Evolutionary conservation across 805 yeast genomes (phyloP), one percentile per base, ranked within the genome.

Genomic region (Sungouiozyma intestinalis): DNA sequence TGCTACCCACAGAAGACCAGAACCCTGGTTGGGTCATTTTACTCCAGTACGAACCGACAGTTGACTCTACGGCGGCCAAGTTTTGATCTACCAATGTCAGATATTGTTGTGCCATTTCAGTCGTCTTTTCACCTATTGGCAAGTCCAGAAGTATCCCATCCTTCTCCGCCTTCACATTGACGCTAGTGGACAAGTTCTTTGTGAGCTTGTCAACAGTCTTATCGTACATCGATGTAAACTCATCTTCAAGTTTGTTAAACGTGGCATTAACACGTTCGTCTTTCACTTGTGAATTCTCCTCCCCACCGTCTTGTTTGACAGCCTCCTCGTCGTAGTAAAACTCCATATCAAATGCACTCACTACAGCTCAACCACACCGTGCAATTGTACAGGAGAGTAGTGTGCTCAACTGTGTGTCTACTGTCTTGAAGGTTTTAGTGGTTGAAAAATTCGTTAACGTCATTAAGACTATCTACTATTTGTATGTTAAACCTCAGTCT

Each of bases 51-150:
- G 50, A 48, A n/a, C 80, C 74, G 0, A 94, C 88, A 27, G 71
- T 62, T 40, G 72, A 73, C 57, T 88, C 96, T 6, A 85, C 78
- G 41, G 68, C 68, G 50, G 84, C 95, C 37, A 88, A 67, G 50
- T 78, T 80, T 48, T 74, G 64, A 58, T 87, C 97, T 46, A 88
- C 68, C 6, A 75, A 73, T 47, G 85, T 88, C 39, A 87, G 66
- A 40, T 73, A 76, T 37, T 69, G 71, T 50, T 82, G 85, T 6
- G 87, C 79, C 47, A 57, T 58, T 32, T 57, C 60, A 1, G 57
- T 41, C 3, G 50, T 51, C 20, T 44, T 49, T 16, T 48, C 40
- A 42, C 53, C 50, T 32, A 56, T 24, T 9, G 61, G 58, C 14
- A 58, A 15, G 19, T 56, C 43, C 37, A 61, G 34, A 45, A 54